Percentiles rank a stretch among this genome's conserved stretches.
phyloP scores from a whole-genome alignment of 1,139 yeast species.

The Pichia sp. region DNA sequence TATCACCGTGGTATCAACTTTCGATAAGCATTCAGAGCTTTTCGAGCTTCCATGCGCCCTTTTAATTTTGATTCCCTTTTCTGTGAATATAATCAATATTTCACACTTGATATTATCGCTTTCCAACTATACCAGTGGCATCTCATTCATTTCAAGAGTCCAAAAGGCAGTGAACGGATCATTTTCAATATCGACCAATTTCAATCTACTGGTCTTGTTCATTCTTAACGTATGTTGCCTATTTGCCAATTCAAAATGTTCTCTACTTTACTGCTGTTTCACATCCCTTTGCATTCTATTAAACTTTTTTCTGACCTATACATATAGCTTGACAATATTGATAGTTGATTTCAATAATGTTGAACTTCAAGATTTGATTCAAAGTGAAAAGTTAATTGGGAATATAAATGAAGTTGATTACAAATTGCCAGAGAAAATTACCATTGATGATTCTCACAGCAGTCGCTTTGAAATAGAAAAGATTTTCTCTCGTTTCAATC shows the following conservation, averaged over 20 bases:
- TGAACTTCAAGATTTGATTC: constrained; percentile 52
- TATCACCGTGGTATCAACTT: constrained; percentile 45
- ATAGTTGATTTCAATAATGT: constrained; percentile 62
- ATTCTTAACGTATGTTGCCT: constrained; percentile 10
- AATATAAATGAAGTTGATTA: neutral
- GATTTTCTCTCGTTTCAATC: neutral
- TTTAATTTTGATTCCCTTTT: constrained; percentile 28
- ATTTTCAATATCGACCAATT: constrained; percentile 7
- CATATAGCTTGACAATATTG: constrained; percentile 61
- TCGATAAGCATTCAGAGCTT: constrained; percentile 33
- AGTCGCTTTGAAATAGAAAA: neutral
- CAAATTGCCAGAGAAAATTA: neutral
- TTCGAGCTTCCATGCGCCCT: constrained; percentile 38
- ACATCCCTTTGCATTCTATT: constrained; percentile 35
- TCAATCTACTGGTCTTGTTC: neutral
- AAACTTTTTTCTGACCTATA: constrained; percentile 56
- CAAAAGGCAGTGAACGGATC: constrained; percentile 4
- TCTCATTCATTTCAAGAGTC: constrained; percentile 29
- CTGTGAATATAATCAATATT: constrained; percentile 3
- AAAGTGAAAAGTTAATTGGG: neutral
- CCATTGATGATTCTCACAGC: neutral
- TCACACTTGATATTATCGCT: constrained; percentile 41
- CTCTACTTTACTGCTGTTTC: constrained; percentile 34
- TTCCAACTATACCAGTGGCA: constrained; percentile 40
- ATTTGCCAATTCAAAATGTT: constrained; percentile 26